phyloP scores from a whole-genome alignment of 768 basidiomycete genomes.

The Boletus reticulatus region DNA sequence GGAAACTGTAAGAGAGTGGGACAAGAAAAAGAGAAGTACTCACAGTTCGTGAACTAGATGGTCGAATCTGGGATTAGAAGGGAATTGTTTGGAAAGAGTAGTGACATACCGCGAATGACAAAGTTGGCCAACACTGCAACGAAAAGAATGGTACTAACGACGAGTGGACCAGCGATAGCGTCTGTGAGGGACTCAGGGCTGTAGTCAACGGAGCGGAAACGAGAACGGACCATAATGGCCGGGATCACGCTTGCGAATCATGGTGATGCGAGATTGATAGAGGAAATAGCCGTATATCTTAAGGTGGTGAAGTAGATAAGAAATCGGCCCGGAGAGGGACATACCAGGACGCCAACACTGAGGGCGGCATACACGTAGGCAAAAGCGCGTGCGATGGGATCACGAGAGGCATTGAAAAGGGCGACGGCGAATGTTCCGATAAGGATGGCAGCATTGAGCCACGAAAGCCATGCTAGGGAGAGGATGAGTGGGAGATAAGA shows the following conservation, averaged over 20 bases:
- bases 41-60: slow-evolving; percentile 60
- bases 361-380: slow-evolving; percentile 82
- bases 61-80: slow-evolving; percentile 4
- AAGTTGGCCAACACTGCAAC: slow-evolving; percentile 88
- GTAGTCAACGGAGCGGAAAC: slow-evolving; percentile 13
- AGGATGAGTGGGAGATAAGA: slow-evolving; percentile 1
- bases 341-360: slow-evolving; percentile 66
- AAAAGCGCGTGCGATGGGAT: slow-evolving; percentile 64
- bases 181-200: slow-evolving; percentile 45
- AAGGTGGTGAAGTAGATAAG: background rate
- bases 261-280: slow-evolving; percentile 85
- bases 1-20: background rate
- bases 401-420: slow-evolving; percentile 80
- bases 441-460: slow-evolving; percentile 83
- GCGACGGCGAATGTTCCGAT: slow-evolving; percentile 84
- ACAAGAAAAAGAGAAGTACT: slow-evolving; percentile 11
- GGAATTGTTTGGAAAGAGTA: background rate
- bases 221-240: slow-evolving; percentile 73
- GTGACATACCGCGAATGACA: slow-evolving; percentile 68
- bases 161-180: slow-evolving; percentile 74
- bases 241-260: slow-evolving; percentile 87
- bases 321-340: background rate
- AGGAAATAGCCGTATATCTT: slow-evolving; percentile 84
- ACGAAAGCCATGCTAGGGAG: slow-evolving; percentile 81
- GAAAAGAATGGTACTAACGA: slow-evolving; percentile 83